phyloP scores from a whole-genome alignment of 2,329 filamentous ascomycete genomes.

The Colletotrichum echinochloae region DNA sequence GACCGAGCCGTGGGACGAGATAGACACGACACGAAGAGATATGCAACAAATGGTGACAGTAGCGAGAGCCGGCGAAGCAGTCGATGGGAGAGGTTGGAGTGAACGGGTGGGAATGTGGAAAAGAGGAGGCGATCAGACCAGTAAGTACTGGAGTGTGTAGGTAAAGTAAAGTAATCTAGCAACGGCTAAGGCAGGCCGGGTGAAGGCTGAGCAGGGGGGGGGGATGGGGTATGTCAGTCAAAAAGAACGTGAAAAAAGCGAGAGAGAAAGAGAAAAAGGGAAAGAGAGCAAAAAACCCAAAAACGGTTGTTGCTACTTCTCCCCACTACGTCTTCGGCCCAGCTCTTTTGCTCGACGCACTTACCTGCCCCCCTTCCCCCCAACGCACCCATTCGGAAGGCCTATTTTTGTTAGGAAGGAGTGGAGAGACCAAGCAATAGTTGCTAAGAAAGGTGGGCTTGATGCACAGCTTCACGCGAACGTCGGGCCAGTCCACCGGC shows the following conservation, averaged over 20 bases:
- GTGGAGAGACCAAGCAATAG: constrained; percentile 36
- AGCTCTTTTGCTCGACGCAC: constrained; percentile 20
- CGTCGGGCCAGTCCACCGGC: constrained; percentile 14
- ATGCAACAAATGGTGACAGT: constrained; percentile 38
- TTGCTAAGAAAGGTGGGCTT: constrained; percentile 28
- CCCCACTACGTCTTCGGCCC: constrained; percentile 3
- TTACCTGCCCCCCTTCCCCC: neutral
- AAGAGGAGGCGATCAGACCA: constrained; percentile 39
- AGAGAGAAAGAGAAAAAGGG: neutral
- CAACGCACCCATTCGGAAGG: constrained; percentile 25
- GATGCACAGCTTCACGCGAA: constrained; percentile 31
- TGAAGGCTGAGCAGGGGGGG: constrained; percentile 1
- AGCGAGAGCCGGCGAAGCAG: constrained; percentile 38
- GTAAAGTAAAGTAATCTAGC: neutral
- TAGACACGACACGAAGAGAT: constrained; percentile 34
- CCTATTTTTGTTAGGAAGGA: constrained; percentile 29
- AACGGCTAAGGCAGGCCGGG: constrained; percentile 19
- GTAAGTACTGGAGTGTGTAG: constrained; percentile 13
- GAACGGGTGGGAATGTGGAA: constrained; percentile 40
- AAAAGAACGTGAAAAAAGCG: constrained; percentile 9
- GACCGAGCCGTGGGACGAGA: constrained; percentile 22
- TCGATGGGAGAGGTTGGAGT: constrained; percentile 37
- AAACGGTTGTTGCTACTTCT: neutral
- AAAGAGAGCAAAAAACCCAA: constrained; percentile 1
- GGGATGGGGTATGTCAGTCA: constrained; percentile 9